Conservation (phyloP, 225 moss, liverwort and hornwort genomes). For the Polytrichum commune region DNA sequence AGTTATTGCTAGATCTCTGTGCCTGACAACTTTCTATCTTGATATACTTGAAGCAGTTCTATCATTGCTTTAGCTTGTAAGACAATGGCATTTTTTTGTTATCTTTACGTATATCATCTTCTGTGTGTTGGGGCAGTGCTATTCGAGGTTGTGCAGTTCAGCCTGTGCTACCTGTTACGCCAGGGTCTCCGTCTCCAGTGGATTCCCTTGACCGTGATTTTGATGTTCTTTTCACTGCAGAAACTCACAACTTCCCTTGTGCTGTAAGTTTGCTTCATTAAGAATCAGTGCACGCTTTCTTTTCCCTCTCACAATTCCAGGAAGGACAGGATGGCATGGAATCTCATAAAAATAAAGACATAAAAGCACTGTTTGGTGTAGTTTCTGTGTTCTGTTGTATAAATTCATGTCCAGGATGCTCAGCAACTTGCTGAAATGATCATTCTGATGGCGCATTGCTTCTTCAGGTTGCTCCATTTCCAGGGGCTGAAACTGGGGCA, state of each 20-base stretch:
- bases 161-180: conserved; percentile 63
- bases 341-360: too few species aligned
- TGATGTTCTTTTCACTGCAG: conserved; percentile 97
- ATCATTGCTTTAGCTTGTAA: too few species aligned
- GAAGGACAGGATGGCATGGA: too few species aligned
- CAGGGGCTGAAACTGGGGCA: conserved; percentile 97
- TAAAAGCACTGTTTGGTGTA: too few species aligned
- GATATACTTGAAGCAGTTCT: too few species aligned
- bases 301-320: too few species aligned
- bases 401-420: too few species aligned
- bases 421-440: background rate
- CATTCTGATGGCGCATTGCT: background rate
- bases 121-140: conserved; percentile 58
- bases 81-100: background rate
- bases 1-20: too few species aligned
- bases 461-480: conserved; percentile 94
- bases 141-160: conserved; percentile 75
- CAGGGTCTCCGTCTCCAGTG: conserved; percentile 78
- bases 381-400: too few species aligned
- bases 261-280: conserved; percentile 55
- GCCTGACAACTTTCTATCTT: too few species aligned
- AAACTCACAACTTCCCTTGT: conserved; percentile 98
- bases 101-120: background rate
- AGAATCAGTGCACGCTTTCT: background rate
- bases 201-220: conserved; percentile 72